These are phyloP conservation scores for Anthracocystis setariae DNA, from an alignment of 1,284 basidiomycete species.

Conservation along the genomic window DNA sequence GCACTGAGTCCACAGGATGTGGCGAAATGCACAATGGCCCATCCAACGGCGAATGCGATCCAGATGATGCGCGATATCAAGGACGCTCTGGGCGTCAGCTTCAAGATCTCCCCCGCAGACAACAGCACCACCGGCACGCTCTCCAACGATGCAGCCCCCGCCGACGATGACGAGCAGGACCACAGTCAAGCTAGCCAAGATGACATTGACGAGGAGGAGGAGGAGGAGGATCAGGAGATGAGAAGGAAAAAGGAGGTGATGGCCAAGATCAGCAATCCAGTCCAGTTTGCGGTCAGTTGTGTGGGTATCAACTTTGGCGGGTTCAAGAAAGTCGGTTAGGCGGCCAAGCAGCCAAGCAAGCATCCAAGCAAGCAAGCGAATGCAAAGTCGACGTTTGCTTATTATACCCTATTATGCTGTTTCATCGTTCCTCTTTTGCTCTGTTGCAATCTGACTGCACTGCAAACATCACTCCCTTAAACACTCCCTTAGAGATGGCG, in stretches of 20 bases:
- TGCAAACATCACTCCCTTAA: too few species aligned
- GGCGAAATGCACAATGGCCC: conserved; percentile 84
- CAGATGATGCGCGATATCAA: conserved; percentile 88
- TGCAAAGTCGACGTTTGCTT: not conserved
- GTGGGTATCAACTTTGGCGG: conserved; percentile 63
- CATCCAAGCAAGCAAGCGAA: not conserved
- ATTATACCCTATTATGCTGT: not conserved
- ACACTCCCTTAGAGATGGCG: too few species aligned
- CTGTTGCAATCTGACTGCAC: too few species aligned
- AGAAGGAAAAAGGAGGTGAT: conserved; percentile 15
- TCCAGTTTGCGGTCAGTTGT: conserved; percentile 54
- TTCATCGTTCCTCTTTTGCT: not conserved
- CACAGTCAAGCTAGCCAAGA: too few species aligned
- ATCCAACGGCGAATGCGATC: conserved; percentile 79
- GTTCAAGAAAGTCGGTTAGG: conserved; percentile 50
- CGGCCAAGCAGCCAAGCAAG: not conserved
- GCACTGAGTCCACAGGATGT: conserved; percentile 95
- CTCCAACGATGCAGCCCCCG: not conserved
- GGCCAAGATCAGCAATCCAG: conserved; percentile 13
- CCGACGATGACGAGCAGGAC: not conserved
- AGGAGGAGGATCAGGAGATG: conserved; percentile 28
- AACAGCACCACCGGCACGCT: not conserved
- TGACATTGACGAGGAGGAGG: conserved; percentile 17
- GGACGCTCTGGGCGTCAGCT: conserved; percentile 78
- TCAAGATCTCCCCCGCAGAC: conserved; percentile 69